phyloP scores from a whole-genome alignment of 306 rosid genomes.

The Vigna trinervia region DNA sequence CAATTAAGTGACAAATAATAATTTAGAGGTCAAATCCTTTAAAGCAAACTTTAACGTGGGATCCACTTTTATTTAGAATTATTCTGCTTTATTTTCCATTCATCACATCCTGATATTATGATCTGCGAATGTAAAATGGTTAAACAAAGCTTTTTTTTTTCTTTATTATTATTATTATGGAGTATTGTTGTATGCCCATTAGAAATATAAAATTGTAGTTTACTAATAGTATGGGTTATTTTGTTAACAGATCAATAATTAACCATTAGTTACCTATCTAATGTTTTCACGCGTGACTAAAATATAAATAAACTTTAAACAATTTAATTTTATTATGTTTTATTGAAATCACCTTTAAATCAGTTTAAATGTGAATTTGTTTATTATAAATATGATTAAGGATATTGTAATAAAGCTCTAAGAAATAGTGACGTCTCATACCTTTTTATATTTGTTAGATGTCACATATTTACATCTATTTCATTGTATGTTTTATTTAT shows the following conservation, averaged over 20 bases:
- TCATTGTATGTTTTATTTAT: too few relatives aligned
- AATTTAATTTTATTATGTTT: too few relatives aligned
- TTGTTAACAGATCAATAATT: not conserved
- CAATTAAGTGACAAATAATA: conserved; percentile 30
- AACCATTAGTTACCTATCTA: not conserved
- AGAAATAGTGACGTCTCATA: too few relatives aligned
- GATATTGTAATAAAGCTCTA: too few relatives aligned
- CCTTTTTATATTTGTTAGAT: too few relatives aligned
- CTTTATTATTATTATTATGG: too few relatives aligned
- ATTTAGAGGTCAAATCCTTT: conserved; percentile 34
- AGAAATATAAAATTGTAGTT: not conserved
- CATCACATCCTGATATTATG: not conserved
- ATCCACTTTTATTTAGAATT: conserved; percentile 28
- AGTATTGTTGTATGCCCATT: not conserved
- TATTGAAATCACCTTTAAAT: too few relatives aligned
- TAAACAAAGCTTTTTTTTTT: not conserved
- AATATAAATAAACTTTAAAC: too few relatives aligned
- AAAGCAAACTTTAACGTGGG: conserved; percentile 36
- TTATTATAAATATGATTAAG: too few relatives aligned
- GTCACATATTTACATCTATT: too few relatives aligned
- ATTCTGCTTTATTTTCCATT: conserved; percentile 33
- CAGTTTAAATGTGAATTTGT: too few relatives aligned
- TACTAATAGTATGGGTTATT: not conserved
- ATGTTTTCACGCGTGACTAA: too few relatives aligned
- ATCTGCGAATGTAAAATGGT: not conserved